phyloP scores from a whole-genome alignment of 225 moss, liverwort and hornwort species.

The Neckera pumila region DNA sequence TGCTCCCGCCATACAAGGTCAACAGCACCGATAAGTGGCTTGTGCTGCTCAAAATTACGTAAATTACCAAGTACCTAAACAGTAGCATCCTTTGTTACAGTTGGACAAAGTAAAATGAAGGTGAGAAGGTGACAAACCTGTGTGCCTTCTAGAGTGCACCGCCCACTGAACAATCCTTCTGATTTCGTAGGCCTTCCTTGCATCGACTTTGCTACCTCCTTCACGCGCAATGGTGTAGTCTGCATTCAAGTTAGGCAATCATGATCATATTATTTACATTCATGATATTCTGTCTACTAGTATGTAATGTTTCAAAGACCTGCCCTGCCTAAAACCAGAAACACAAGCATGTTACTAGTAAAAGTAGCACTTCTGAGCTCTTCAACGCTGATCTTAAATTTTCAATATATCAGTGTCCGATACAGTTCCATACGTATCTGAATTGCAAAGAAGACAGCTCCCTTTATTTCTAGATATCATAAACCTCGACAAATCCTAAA shows the following conservation, averaged over 20 bases:
- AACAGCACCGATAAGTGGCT: background rate
- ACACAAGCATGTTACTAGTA: background rate
- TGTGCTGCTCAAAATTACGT: background rate
- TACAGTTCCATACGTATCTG: background rate
- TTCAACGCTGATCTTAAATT: background rate
- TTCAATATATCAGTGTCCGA: background rate
- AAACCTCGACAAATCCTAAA: background rate
- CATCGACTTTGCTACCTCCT: slow-evolving; percentile 79
- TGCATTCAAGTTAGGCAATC: slow-evolving; percentile 8
- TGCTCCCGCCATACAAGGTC: slow-evolving; percentile 14
- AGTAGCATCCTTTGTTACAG: background rate
- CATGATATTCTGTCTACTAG: background rate
- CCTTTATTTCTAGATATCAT: background rate
- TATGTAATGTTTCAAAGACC: background rate
- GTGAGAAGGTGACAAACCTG: slow-evolving; percentile 35
- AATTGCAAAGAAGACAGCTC: background rate
- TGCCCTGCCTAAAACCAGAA: background rate
- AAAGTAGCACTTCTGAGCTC: background rate
- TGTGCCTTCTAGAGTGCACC: slow-evolving; percentile 49
- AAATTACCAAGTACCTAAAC: background rate
- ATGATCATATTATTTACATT: background rate
- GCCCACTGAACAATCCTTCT: slow-evolving; percentile 74
- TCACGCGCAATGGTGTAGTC: slow-evolving; percentile 76
- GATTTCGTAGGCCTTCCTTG: slow-evolving; percentile 52
- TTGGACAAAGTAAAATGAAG: background rate